These are phyloP conservation scores for Iberis pinnata DNA, from an alignment of 345 rosid species.

Conservation along the genomic window DNA sequence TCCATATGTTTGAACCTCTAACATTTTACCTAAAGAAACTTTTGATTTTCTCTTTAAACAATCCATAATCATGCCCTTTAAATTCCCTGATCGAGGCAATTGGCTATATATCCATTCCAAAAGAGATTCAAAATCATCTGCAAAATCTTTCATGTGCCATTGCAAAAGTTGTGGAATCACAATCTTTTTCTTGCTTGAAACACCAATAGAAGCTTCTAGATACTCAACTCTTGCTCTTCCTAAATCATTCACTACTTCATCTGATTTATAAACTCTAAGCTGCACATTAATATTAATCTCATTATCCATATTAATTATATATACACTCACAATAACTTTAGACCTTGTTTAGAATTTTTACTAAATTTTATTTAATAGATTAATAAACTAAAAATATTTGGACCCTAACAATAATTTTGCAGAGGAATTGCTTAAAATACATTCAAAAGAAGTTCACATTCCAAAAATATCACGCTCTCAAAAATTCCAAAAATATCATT, in stretches of 20 bases:
- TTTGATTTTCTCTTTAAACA: constrained; percentile 53
- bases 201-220: constrained; percentile 70
- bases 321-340: too few species aligned
- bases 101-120: constrained; percentile 90
- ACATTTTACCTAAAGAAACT: constrained; percentile 40
- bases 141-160: constrained; percentile 88
- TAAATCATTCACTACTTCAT: constrained; percentile 59
- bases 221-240: constrained; percentile 73
- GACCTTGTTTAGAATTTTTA: too few species aligned
- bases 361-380: too few species aligned
- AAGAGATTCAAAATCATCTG: constrained; percentile 70
- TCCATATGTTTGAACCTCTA: constrained; percentile 68
- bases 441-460: too few species aligned
- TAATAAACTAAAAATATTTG: too few species aligned
- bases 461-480: too few species aligned
- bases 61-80: constrained; percentile 65
- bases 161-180: constrained; percentile 73
- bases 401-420: too few species aligned
- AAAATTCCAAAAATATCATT: too few species aligned
- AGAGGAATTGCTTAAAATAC: too few species aligned
- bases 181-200: constrained; percentile 73
- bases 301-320: too few species aligned
- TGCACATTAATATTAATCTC: constrained; percentile 27
- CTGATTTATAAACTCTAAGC: constrained; percentile 72
- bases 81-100: constrained; percentile 52